phyloP scores from a whole-genome alignment of 495 filamentous ascomycete species.

The Annulohypoxylon stygium region DNA sequence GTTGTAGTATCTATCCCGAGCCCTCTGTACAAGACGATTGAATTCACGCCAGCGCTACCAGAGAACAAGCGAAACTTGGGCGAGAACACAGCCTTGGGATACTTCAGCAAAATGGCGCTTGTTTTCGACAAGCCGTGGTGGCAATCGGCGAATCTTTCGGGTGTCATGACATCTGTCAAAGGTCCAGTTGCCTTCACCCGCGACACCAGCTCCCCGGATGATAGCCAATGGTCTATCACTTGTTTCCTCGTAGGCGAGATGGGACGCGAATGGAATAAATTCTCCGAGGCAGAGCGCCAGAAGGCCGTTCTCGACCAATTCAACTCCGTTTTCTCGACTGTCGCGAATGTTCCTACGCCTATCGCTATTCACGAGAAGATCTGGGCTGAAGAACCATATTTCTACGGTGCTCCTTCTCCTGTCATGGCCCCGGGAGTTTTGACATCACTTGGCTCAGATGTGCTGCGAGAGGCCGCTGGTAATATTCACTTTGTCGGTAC shows the following conservation, averaged over 20 bases:
- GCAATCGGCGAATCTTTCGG: conserved; percentile 46
- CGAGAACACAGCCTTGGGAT: conserved; percentile 47
- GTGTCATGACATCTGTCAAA: conserved; percentile 52
- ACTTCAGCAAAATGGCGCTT: conserved; percentile 57
- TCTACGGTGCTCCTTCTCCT: conserved; percentile 44
- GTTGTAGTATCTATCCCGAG: conserved; percentile 57
- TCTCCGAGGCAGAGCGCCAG: conserved; percentile 15
- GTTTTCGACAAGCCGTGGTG: conserved; percentile 58
- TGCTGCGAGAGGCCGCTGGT: conserved; percentile 39
- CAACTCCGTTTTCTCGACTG: conserved; percentile 24
- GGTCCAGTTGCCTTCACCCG: conserved; percentile 57
- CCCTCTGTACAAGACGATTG: conserved; percentile 51
- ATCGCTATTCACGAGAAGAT: conserved; percentile 35
- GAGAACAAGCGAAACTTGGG: conserved; percentile 46
- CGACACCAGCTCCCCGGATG: conserved; percentile 55
- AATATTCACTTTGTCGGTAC: conserved; percentile 60
- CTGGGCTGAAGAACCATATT: conserved; percentile 43
- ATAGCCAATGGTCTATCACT: conserved; percentile 56
- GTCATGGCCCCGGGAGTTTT: conserved; percentile 32
- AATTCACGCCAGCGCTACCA: conserved; percentile 48
- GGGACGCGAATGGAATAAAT: conserved; percentile 52
- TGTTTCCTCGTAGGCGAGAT: conserved; percentile 57
- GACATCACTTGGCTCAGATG: conserved; percentile 30
- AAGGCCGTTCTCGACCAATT: conserved; percentile 26
- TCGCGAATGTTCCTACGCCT: conserved; percentile 14